Evolutionary conservation across 225 moss, liverwort and hornwort species (phyloP).

Genomic region (Takakia lepidozioides): DNA sequence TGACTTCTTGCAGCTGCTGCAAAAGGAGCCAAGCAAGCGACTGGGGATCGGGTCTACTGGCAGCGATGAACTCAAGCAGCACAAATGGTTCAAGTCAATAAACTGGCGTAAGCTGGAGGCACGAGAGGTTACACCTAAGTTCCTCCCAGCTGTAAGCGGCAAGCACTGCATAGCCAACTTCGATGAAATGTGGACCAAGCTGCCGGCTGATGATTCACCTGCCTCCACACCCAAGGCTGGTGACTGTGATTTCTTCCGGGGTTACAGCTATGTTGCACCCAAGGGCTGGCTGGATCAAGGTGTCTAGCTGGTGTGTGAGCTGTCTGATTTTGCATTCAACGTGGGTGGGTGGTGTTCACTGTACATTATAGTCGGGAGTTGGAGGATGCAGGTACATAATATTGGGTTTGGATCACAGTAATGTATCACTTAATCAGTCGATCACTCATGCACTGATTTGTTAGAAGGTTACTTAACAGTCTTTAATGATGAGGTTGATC

Average conservation of each 20-base stretch:
- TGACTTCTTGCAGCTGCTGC: conserved; percentile 55
- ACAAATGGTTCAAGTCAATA: conserved; percentile 88
- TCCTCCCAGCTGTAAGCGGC: conserved; percentile 81
- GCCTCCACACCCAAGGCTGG: conserved; percentile 84
- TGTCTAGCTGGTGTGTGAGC: too few relatives aligned
- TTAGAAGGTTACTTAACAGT: too few relatives aligned
- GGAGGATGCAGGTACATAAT: too few relatives aligned
- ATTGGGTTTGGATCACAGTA: too few relatives aligned
- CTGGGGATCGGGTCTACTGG: conserved; percentile 74
- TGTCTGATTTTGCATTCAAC: too few relatives aligned
- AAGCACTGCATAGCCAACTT: conserved; percentile 91
- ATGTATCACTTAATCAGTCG: too few relatives aligned
- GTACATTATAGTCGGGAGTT: too few relatives aligned
- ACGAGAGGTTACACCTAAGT: conserved; percentile 84
- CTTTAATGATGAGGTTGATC: too few relatives aligned
- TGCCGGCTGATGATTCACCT: conserved; percentile 83
- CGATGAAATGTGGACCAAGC: conserved; percentile 94
- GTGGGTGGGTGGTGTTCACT: too few relatives aligned
- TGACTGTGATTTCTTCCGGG: conserved; percentile 72
- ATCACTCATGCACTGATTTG: too few relatives aligned
- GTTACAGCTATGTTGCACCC: conserved; percentile 84
- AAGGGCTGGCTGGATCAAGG: conserved; percentile 49
- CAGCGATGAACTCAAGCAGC: conserved; percentile 72
- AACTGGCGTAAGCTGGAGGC: conserved; percentile 87
- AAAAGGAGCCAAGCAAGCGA: conserved; percentile 87